phyloP scores from a whole-genome alignment of 805 yeast genomes.

The Saccharomycopsis sp. region DNA sequence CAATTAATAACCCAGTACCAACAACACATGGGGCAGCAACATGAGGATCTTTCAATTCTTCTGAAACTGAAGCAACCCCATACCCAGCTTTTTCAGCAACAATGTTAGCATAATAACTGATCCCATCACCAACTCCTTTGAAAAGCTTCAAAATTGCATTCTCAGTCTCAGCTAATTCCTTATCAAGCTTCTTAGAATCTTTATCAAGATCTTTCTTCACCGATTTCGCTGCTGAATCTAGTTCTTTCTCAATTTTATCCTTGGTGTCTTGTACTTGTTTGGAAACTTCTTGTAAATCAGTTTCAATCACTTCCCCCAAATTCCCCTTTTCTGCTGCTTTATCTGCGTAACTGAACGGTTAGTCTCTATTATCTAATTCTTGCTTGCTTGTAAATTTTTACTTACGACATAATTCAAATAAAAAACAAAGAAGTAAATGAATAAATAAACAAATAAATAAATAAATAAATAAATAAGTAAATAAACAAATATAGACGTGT shows the following conservation, averaged over 20 bases:
- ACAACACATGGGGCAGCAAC: constrained; percentile 48
- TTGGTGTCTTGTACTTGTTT: constrained; percentile 15
- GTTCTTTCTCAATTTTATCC: constrained; percentile 8
- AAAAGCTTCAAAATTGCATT: constrained; percentile 68
- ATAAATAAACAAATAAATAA: not conserved
- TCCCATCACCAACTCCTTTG: constrained; percentile 44
- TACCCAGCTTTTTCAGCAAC: constrained; percentile 23
- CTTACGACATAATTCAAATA: not conserved
- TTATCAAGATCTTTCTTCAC: constrained; percentile 29
- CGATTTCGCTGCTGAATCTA: constrained; percentile 25
- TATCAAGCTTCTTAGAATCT: constrained; percentile 28
- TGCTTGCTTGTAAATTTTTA: not conserved
- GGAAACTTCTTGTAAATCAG: constrained; percentile 15
- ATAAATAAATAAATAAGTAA: not conserved
- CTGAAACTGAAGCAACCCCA: constrained; percentile 24
- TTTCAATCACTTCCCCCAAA: constrained; percentile 7
- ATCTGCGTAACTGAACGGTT: constrained; percentile 13
- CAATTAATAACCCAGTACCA: constrained; percentile 26
- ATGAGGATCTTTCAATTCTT: constrained; percentile 56
- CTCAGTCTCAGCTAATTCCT: constrained; percentile 50
- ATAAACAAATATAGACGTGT: no score
- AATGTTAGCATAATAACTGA: constrained; percentile 18
- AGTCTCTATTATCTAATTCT: not conserved
- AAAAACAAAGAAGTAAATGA: not conserved
- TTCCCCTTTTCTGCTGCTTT: constrained; percentile 16